phyloP scores from a whole-genome alignment of 805 yeast species.

The Yarrowia keelungensis region DNA sequence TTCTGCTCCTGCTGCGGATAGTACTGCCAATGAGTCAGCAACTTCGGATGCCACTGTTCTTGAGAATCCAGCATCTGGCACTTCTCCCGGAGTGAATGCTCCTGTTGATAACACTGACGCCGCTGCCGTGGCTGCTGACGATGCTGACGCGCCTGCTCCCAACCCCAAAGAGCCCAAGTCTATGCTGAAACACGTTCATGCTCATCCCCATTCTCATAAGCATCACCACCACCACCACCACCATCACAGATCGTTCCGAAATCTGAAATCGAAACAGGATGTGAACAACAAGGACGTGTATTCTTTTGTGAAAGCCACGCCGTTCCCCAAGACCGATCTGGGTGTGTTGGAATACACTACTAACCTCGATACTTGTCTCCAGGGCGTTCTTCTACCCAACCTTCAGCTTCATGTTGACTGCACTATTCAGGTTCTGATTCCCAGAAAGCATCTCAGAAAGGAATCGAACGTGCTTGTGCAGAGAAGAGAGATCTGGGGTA shows the following conservation, averaged over 20 bases:
- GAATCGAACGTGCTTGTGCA: conserved; percentile 54
- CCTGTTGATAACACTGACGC: conserved; percentile 8
- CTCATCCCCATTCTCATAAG: conserved; percentile 13
- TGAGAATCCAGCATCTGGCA: too few relatives aligned
- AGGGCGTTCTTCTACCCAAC: conserved; percentile 44
- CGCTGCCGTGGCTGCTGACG: conserved; percentile 14
- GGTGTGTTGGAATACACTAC: conserved; percentile 40
- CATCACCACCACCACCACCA: conserved; percentile 40
- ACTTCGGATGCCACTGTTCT: not conserved
- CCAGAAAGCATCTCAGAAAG: conserved; percentile 54
- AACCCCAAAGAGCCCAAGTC: conserved; percentile 12
- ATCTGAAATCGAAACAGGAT: conserved; percentile 24
- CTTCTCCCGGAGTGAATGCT: not conserved
- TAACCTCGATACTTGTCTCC: conserved; percentile 23
- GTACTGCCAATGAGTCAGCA: not conserved
- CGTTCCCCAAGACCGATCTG: conserved; percentile 26
- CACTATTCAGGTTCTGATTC: conserved; percentile 63
- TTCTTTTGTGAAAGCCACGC: conserved; percentile 37
- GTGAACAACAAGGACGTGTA: conserved; percentile 39
- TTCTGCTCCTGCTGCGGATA: not conserved
- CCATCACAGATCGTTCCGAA: conserved; percentile 38
- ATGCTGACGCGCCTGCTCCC: not conserved
- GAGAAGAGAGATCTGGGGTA: conserved; percentile 80
- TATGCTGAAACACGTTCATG: not conserved
- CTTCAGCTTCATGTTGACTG: conserved; percentile 49